These are phyloP conservation scores for Ottelia alismoides DNA, from an alignment of 106 monocot genomes.

Conservation along the genomic window DNA sequence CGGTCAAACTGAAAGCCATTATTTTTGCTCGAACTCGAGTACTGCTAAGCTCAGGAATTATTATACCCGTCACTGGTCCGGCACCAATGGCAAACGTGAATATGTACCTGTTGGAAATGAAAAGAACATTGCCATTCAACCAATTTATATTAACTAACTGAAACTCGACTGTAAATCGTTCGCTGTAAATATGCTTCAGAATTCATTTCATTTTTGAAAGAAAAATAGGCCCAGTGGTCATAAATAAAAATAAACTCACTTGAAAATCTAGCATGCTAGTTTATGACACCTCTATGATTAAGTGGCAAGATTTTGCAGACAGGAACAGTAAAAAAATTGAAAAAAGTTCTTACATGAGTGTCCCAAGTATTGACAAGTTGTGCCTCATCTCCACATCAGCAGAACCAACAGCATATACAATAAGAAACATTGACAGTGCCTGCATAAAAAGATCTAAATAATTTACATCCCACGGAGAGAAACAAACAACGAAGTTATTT, in stretches of 20 bases:
- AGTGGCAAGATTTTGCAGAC: too few species aligned
- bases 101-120: conserved; percentile 54
- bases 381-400: conserved; percentile 41
- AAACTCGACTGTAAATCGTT: too few species aligned
- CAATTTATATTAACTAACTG: too few species aligned
- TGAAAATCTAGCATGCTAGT: too few species aligned
- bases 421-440: conserved; percentile 73
- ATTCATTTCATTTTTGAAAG: too few species aligned
- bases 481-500: too few species aligned
- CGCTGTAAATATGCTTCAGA: too few species aligned
- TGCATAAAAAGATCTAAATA: conserved; percentile 17
- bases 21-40: conserved; percentile 48
- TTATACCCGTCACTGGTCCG: conserved; percentile 79
- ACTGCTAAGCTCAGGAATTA: conserved; percentile 77
- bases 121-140: not conserved
- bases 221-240: too few species aligned
- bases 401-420: conserved; percentile 52
- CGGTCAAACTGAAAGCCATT: conserved; percentile 69
- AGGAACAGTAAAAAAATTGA: too few species aligned
- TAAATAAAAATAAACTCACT: too few species aligned
- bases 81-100: conserved; percentile 82
- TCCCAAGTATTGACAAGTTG: conserved; percentile 52
- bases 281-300: too few species aligned
- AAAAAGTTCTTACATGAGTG: conserved; percentile 40
- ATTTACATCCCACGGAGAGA: too few species aligned